Evolutionary conservation across 306 rosid genomes (phyloP).

Genomic region (Prunus kanzakura): DNA sequence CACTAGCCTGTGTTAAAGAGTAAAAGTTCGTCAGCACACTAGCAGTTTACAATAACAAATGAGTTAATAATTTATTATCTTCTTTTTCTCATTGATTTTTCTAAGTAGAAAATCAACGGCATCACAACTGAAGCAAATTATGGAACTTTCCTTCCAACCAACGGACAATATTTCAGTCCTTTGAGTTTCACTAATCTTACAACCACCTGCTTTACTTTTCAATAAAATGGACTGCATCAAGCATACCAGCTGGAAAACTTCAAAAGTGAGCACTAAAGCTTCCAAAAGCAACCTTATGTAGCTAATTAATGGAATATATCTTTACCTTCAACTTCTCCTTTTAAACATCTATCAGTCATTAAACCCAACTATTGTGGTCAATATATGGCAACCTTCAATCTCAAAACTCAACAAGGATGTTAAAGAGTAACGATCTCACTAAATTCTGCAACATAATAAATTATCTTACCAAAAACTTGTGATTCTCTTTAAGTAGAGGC

Average conservation of each 20-base stretch:
- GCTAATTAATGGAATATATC: background rate
- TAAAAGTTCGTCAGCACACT: conserved; percentile 2
- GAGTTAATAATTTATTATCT: background rate
- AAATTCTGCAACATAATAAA: conserved; percentile 12
- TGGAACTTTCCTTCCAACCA: background rate
- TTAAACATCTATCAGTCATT: background rate
- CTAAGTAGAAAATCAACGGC: background rate
- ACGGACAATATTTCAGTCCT: background rate
- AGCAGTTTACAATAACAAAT: background rate
- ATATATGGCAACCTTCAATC: background rate
- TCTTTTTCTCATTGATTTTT: background rate
- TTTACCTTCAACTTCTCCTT: background rate
- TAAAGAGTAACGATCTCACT: background rate
- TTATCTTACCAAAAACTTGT: conserved; percentile 81
- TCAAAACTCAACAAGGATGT: background rate
- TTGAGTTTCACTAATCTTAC: background rate
- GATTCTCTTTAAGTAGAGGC: conserved; percentile 82
- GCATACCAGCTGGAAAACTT: background rate
- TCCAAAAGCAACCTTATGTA: background rate
- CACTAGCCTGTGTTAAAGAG: conserved; percentile 54
- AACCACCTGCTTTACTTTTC: background rate
- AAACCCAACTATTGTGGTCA: background rate
- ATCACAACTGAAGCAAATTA: background rate
- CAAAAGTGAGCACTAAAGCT: background rate
- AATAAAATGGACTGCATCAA: background rate